These are phyloP conservation scores for Ogataea ganodermae DNA, from an alignment of 805 yeast genomes.

Conservation along the genomic window DNA sequence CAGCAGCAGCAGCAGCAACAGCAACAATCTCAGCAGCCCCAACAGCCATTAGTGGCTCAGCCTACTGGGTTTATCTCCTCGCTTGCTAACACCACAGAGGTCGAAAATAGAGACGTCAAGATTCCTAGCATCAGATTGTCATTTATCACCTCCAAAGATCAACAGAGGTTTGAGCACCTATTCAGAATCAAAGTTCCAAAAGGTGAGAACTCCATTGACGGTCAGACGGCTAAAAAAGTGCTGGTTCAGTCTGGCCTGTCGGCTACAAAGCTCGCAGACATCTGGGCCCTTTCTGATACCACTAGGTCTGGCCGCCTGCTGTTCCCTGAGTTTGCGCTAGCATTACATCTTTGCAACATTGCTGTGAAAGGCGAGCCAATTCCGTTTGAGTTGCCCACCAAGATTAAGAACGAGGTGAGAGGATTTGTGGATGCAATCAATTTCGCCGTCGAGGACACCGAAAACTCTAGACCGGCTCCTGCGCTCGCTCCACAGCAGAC, in stretches of 20 bases:
- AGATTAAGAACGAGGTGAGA: conserved; percentile 78
- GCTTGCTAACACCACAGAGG: conserved; percentile 19
- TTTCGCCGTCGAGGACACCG: conserved; percentile 64
- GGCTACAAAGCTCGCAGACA: conserved; percentile 74
- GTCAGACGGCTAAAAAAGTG: conserved; percentile 76
- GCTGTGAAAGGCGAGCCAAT: conserved; percentile 76
- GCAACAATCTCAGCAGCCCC: conserved; percentile 18
- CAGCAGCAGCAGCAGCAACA: conserved; percentile 26
- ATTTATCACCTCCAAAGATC: conserved; percentile 83
- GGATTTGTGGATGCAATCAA: conserved; percentile 89
- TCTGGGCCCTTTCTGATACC: conserved; percentile 92
- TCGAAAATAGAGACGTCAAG: conserved; percentile 57
- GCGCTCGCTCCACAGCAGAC: conserved; percentile 33
- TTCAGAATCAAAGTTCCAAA: conserved; percentile 76
- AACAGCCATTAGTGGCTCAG: conserved; percentile 38
- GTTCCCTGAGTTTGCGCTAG: conserved; percentile 93
- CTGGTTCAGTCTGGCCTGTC: conserved; percentile 76
- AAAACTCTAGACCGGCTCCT: conserved; percentile 24
- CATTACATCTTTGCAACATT: conserved; percentile 81
- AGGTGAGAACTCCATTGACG: conserved; percentile 68
- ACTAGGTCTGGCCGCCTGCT: conserved; percentile 80
- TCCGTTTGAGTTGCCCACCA: conserved; percentile 71
- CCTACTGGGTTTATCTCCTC: conserved; percentile 49
- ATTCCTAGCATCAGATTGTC: conserved; percentile 79
- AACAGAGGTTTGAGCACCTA: conserved; percentile 79